Conservation (phyloP, 345 rosid genomes). For the Garcia nutans region DNA sequence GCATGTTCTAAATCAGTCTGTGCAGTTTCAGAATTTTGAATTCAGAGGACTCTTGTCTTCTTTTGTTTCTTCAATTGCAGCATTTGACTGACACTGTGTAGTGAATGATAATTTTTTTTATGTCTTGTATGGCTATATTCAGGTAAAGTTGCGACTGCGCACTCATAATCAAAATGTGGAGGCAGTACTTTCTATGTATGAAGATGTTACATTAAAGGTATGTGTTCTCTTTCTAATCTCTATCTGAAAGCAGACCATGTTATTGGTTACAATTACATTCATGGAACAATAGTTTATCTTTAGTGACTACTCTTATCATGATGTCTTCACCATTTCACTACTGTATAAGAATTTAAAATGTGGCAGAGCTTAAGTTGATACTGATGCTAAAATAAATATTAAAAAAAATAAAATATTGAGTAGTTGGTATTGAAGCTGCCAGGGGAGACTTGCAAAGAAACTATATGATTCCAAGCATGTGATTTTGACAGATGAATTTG, state of each 20-base stretch:
- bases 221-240: conserved; percentile 14
- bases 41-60: not conserved
- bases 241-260: not conserved
- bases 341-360: too few relatives aligned
- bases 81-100: not conserved
- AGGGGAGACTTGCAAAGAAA: too few relatives aligned
- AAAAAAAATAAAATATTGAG: too few relatives aligned
- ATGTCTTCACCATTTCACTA: too few relatives aligned
- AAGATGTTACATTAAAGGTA: conserved; percentile 77
- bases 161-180: conserved; percentile 82
- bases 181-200: conserved; percentile 78
- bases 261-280: not conserved
- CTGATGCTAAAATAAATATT: too few relatives aligned
- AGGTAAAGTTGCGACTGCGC: conserved; percentile 79
- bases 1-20: conserved; percentile 35
- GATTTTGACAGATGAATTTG: not conserved
- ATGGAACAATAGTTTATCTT: not conserved
- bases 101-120: not conserved
- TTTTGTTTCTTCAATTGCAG: not conserved
- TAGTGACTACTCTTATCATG: too few relatives aligned
- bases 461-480: not conserved
- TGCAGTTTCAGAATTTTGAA: conserved; percentile 2
- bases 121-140: conserved; percentile 5
- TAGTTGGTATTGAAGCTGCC: too few relatives aligned
- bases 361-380: too few relatives aligned